Percentiles rank a stretch among this genome's conserved stretches.
Evolutionary conservation across 2,329 filamentous ascomycete genomes (phyloP).

Genomic region (Phoma herbarum): DNA sequence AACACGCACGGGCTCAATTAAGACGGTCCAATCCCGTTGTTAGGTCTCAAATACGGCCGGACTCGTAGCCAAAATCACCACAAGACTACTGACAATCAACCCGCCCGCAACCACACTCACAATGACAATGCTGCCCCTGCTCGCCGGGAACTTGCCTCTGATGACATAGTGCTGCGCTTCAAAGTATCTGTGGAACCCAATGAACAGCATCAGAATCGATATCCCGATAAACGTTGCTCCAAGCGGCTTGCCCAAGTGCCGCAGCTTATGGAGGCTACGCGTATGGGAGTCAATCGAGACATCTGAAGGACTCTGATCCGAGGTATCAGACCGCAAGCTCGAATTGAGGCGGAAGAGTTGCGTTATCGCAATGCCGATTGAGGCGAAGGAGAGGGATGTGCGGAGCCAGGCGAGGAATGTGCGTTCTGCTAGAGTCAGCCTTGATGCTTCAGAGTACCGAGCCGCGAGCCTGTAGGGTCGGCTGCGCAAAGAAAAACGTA

Average conservation of each 20-base stretch:
- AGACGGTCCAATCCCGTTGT: no score
- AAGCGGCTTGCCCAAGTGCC: constrained; percentile 47
- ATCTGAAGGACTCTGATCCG: constrained; percentile 7
- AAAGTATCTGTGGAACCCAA: constrained; percentile 82
- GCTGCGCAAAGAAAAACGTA: constrained; percentile 50
- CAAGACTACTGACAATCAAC: constrained; percentile 66
- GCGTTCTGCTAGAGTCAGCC: constrained; percentile 64
- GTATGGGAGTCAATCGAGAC: constrained; percentile 28
- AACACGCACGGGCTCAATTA: no score
- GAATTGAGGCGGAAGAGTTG: constrained; percentile 87
- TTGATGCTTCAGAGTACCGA: no score
- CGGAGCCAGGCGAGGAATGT: constrained; percentile 88
- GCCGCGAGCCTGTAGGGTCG: no score
- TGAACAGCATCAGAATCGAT: constrained; percentile 75
- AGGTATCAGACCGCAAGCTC: constrained; percentile 53
- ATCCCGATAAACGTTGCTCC: constrained; percentile 80
- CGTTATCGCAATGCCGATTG: constrained; percentile 83
- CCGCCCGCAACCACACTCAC: constrained; percentile 70
- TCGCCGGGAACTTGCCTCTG: constrained; percentile 80
- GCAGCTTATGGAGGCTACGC: constrained; percentile 6
- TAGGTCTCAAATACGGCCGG: constrained; percentile 41
- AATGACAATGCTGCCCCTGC: constrained; percentile 76
- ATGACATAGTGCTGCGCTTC: constrained; percentile 83
- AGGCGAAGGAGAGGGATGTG: constrained; percentile 81
- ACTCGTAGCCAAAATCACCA: constrained; percentile 66